These are phyloP conservation scores for Pseudovirgaria hyperparasitica DNA, from an alignment of 2,329 filamentous ascomycete genomes.

Conservation along the genomic window DNA sequence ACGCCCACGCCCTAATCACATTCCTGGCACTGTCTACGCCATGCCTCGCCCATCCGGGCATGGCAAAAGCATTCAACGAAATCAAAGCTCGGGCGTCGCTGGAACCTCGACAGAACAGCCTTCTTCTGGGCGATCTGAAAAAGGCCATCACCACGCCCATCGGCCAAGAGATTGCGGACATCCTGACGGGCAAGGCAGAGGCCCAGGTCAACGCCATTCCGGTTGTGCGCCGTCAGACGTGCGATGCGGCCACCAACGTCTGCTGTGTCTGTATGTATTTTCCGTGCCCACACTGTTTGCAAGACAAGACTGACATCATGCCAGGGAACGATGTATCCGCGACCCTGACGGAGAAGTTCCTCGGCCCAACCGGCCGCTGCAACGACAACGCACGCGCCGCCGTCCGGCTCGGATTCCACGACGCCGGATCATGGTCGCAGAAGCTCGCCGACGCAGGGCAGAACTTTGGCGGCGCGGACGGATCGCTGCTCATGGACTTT, in stretches of 20 bases:
- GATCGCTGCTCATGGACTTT: slow-evolving; percentile 26
- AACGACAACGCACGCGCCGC: slow-evolving; percentile 22
- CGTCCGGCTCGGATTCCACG: slow-evolving; percentile 22
- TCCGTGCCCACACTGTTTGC: slow-evolving; percentile 1
- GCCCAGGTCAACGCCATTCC: slow-evolving; percentile 12
- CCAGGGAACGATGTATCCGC: slow-evolving; percentile 19
- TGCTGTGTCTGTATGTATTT: slow-evolving; percentile 18
- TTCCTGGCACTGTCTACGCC: too few species aligned
- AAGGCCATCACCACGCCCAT: slow-evolving; percentile 10
- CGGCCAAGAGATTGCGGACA: slow-evolving; percentile 14
- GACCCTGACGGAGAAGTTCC: slow-evolving; percentile 16
- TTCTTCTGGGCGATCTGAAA: slow-evolving; percentile 16
- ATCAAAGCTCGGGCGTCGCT: too few species aligned
- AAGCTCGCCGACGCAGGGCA: too few species aligned
- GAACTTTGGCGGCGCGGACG: slow-evolving; percentile 28
- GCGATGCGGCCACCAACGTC: slow-evolving; percentile 11
- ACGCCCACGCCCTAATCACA: too few species aligned
- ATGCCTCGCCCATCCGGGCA: too few species aligned
- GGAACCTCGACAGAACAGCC: too few species aligned
- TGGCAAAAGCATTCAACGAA: too few species aligned
- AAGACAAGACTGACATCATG: slow-evolving; percentile 5
- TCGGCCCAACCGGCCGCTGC: slow-evolving; percentile 13
- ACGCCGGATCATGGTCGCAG: slow-evolving; percentile 21
- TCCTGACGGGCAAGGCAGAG: slow-evolving; percentile 15
- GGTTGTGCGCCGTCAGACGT: slow-evolving; percentile 11